Conservation (phyloP, 2,329 filamentous ascomycete genomes). For the Macroventuria anomochaeta region DNA sequence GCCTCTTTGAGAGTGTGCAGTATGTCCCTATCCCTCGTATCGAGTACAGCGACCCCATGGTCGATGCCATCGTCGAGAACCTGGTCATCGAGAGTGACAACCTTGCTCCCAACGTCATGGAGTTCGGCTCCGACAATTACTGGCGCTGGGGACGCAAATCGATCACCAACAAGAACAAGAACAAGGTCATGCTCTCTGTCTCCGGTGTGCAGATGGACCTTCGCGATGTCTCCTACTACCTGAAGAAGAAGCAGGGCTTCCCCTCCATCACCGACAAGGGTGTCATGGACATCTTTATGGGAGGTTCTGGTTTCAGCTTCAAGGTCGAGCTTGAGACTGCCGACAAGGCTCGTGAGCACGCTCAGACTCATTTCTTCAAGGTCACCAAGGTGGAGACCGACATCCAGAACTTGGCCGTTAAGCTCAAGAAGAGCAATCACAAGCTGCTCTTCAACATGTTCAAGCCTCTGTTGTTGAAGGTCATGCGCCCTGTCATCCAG, state of each 20-base stretch:
- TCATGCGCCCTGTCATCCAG: constrained; percentile 82
- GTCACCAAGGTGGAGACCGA: constrained; percentile 86
- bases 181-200: constrained; percentile 83
- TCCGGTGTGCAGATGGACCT: constrained; percentile 93
- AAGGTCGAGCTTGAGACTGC: constrained; percentile 86
- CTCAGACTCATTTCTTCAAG: constrained; percentile 89
- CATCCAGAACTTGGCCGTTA: constrained; percentile 82
- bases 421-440: constrained; percentile 93
- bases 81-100: constrained; percentile 96
- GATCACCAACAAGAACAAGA: constrained; percentile 78
- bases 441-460: constrained; percentile 86
- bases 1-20: constrained; percentile 79
- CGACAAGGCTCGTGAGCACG: constrained; percentile 64
- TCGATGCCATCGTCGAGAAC: constrained; percentile 93
- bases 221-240: constrained; percentile 79
- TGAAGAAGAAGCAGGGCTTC: constrained; percentile 95
- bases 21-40: constrained; percentile 95
- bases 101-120: constrained; percentile 89
- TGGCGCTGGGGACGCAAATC: constrained; percentile 94
- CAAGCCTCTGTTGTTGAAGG: constrained; percentile 85
- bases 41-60: constrained; percentile 82
- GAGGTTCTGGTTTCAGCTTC: constrained; percentile 88
- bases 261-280: constrained; percentile 86
- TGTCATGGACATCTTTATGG: constrained; percentile 85
- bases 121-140: constrained; percentile 91